phyloP scores from a whole-genome alignment of 164 flowering plant genomes.

The Berberis thunbergii region DNA sequence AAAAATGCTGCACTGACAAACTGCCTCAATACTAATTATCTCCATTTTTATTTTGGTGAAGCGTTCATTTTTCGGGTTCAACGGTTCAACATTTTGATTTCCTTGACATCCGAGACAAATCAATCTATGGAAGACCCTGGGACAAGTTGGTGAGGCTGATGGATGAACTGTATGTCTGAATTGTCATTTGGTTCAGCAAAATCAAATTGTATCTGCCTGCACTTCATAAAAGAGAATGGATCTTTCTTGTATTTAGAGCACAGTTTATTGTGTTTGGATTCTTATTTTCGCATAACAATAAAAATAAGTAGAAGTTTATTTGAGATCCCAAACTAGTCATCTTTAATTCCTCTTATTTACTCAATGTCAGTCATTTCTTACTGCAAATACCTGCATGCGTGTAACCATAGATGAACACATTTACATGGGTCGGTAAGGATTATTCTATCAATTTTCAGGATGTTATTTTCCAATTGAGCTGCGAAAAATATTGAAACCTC shows the following conservation, averaged over 20 bases:
- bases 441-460: too few species aligned
- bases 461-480: neutral
- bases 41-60: conserved; percentile 13
- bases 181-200: neutral
- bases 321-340: too few species aligned
- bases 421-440: neutral
- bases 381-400: too few species aligned
- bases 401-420: too few species aligned
- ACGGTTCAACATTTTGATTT: conserved; percentile 66
- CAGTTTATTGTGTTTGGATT: neutral
- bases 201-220: neutral
- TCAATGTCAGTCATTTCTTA: too few species aligned
- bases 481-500: neutral
- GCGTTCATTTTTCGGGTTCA: conserved; percentile 65
- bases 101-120: neutral
- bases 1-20: too few species aligned
- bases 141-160: neutral
- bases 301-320: too few species aligned
- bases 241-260: neutral
- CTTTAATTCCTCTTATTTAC: too few species aligned
- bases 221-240: neutral
- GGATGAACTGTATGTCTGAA: neutral
- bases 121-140: conserved; percentile 5
- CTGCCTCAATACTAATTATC: neutral
- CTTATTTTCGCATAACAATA: neutral